Evolutionary conservation across 768 basidiomycete genomes (phyloP).

Genomic region (Boletus patriciae): DNA sequence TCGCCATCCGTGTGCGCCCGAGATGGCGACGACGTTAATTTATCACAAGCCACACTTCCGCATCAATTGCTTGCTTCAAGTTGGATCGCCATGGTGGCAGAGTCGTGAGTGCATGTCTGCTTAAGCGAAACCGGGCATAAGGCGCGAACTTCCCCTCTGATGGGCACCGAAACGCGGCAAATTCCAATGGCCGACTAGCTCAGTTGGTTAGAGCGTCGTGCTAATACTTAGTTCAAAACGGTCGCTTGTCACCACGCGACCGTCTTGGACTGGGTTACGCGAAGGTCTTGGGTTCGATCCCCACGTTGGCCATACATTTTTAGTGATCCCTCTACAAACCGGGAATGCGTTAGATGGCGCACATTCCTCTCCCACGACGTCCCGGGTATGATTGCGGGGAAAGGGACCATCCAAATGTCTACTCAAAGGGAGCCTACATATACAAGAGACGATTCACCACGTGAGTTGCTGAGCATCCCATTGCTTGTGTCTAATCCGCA

Average conservation of each 20-base stretch:
- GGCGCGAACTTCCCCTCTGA: background rate
- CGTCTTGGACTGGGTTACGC: slow-evolving; percentile 37
- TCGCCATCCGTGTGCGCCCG: no score
- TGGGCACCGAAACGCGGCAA: fast-evolving
- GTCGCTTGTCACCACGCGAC: background rate
- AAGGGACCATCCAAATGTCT: no score
- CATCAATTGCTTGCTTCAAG: background rate
- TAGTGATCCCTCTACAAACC: background rate
- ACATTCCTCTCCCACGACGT: no score
- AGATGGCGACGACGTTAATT: no score
- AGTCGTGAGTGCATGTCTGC: background rate
- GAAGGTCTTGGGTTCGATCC: slow-evolving; percentile 83
- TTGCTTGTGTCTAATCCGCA: no score
- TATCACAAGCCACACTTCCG: background rate
- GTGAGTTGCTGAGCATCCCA: no score
- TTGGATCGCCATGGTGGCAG: background rate
- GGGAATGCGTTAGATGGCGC: no score
- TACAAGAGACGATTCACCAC: no score
- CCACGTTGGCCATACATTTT: slow-evolving; percentile 61
- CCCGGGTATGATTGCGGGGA: no score
- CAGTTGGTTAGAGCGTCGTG: slow-evolving; percentile 93
- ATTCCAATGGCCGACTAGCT: slow-evolving; percentile 73
- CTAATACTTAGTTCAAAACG: slow-evolving; percentile 41
- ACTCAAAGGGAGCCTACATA: no score
- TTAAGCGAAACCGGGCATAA: no score